phyloP scores from a whole-genome alignment of 352 stramenopile species.

The Phytophthora megakarya region DNA sequence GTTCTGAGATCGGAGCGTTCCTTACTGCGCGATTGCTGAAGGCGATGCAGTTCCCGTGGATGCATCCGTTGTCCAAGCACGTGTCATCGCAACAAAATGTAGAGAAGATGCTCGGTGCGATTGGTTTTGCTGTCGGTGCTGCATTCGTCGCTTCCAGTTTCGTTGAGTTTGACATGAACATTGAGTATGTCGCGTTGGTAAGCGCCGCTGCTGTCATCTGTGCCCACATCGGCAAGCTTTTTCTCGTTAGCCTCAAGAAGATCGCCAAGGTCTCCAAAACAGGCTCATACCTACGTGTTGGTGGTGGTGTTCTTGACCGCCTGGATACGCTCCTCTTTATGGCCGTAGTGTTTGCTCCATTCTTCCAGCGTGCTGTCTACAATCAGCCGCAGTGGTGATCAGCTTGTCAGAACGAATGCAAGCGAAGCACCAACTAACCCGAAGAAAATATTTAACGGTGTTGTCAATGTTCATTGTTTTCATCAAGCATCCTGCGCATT shows the following conservation, averaged over 20 bases:
- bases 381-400: conserved; percentile 33
- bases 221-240: conserved; percentile 61
- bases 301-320: conserved; percentile 61
- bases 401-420: conserved; percentile 2
- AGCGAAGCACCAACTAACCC: no score
- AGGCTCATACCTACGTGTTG: conserved; percentile 50
- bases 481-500: background rate
- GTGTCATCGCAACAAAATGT: conserved; percentile 65
- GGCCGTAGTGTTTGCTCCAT: conserved; percentile 56
- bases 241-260: conserved; percentile 69
- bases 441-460: conserved; percentile 33
- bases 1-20: conserved; percentile 57
- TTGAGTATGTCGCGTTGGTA: conserved; percentile 37
- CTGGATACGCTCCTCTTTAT: conserved; percentile 68
- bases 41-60: conserved; percentile 53
- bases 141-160: conserved; percentile 36
- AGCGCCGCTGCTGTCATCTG: conserved; percentile 41
- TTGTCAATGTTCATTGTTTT: conserved; percentile 2
- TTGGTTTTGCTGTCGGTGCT: conserved; percentile 42
- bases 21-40: conserved; percentile 55
- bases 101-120: conserved; percentile 59
- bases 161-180: conserved; percentile 48
- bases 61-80: conserved; percentile 51
- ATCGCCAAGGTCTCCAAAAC: conserved; percentile 53
- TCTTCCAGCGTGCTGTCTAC: conserved; percentile 44